Evolutionary conservation across 2,329 filamentous ascomycete genomes (phyloP).

Genomic region (Hyphodiscus sp.): DNA sequence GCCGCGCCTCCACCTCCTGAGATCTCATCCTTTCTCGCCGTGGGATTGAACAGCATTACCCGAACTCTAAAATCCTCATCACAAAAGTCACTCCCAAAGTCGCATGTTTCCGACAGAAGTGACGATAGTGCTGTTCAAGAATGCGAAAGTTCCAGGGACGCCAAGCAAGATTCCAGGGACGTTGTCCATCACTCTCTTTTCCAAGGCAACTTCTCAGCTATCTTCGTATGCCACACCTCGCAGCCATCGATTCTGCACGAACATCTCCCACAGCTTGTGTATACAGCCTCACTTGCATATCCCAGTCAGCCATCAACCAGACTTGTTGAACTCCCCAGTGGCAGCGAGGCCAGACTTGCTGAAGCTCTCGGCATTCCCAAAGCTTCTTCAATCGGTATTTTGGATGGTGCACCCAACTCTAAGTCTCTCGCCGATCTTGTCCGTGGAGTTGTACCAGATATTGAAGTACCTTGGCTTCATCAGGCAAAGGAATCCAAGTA

Average conservation of each 20-base stretch:
- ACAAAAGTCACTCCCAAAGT: slow-evolving; percentile 9
- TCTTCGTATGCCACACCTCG: slow-evolving; percentile 53
- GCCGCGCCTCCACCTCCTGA: slow-evolving; percentile 39
- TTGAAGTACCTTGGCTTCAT: slow-evolving; percentile 51
- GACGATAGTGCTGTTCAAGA: background rate
- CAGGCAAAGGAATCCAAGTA: slow-evolving; percentile 36
- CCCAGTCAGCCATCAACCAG: slow-evolving; percentile 39
- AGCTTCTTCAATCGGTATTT: slow-evolving; percentile 57
- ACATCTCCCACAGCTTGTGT: slow-evolving; percentile 52
- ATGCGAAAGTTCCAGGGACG: background rate
- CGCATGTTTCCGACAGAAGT: background rate
- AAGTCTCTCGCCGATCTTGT: slow-evolving; percentile 52
- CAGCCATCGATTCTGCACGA: slow-evolving; percentile 52
- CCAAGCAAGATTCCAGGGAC: background rate
- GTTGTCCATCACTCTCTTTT: background rate
- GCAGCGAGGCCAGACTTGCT: slow-evolving; percentile 51
- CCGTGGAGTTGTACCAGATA: slow-evolving; percentile 41
- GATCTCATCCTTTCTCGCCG: slow-evolving; percentile 50
- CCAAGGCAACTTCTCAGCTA: slow-evolving; percentile 31
- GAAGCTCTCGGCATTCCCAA: slow-evolving; percentile 53
- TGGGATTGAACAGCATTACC: slow-evolving; percentile 60
- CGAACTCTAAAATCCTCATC: slow-evolving; percentile 39
- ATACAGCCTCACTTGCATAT: slow-evolving; percentile 40
- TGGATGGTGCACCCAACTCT: slow-evolving; percentile 48
- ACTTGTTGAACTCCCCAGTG: slow-evolving; percentile 56